A percentile compares a stretch with the other conserved stretches of the same genome.
phyloP scores from a whole-genome alignment of 352 stramenopile genomes.

The Phytophthora fragariaefolia region DNA sequence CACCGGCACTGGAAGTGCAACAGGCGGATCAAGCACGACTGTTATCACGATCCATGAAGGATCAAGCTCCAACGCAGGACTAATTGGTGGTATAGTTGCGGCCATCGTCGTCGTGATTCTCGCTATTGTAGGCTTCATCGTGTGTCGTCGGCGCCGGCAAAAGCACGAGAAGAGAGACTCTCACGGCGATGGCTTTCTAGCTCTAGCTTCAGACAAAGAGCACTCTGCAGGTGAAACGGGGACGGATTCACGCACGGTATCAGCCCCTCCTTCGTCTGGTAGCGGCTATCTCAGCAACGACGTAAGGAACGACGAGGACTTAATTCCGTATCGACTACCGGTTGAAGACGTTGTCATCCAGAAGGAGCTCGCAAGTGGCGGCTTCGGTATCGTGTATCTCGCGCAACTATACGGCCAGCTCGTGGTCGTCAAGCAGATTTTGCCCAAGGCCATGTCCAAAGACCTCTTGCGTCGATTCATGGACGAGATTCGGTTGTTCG shows the following conservation, averaged over 20 bases:
- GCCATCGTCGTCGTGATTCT: slow-evolving; percentile 28
- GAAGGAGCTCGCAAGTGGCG: slow-evolving; percentile 49
- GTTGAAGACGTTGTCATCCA: slow-evolving; percentile 51
- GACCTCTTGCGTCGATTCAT: slow-evolving; percentile 47
- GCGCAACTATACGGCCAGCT: slow-evolving; percentile 39
- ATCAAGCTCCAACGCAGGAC: slow-evolving; percentile 28
- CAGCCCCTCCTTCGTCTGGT: slow-evolving; percentile 24
- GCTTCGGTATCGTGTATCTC: slow-evolving; percentile 64
- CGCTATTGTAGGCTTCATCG: slow-evolving; percentile 32
- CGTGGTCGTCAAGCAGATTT: slow-evolving; percentile 57
- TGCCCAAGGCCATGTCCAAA: slow-evolving; percentile 44
- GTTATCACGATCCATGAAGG: slow-evolving; percentile 11
- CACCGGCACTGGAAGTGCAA: slow-evolving; percentile 17
- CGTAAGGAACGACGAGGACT: slow-evolving; percentile 64
- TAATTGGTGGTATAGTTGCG: slow-evolving; percentile 28
- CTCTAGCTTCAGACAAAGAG: slow-evolving; percentile 13
- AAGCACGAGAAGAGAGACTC: slow-evolving; percentile 7
- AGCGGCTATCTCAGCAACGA: slow-evolving; percentile 59
- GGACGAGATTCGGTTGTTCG: slow-evolving; percentile 49
- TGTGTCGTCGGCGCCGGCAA: slow-evolving; percentile 28
- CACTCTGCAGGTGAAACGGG: slow-evolving; percentile 19
- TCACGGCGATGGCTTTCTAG: slow-evolving; percentile 5
- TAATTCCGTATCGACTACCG: slow-evolving; percentile 59
- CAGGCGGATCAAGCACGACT: slow-evolving; percentile 18
- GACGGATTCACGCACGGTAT: slow-evolving; percentile 24